Conservation (phyloP, 306 rosid genomes). For the apple (Malus domestica) region DNA sequence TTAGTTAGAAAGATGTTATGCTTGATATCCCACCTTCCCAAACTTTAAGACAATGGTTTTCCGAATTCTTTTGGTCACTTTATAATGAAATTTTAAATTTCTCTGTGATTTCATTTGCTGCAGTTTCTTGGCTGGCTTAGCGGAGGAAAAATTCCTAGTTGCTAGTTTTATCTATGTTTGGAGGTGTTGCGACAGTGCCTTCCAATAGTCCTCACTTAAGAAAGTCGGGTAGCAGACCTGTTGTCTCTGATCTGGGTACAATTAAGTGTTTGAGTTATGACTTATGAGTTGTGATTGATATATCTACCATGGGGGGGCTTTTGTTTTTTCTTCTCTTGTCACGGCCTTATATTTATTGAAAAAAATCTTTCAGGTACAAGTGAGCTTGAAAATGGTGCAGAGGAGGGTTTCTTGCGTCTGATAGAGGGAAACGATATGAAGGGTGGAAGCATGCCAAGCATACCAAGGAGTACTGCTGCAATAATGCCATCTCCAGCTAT, state of each 20-base stretch:
- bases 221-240: constrained; percentile 90
- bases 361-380: constrained; percentile 32
- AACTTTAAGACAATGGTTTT: background rate
- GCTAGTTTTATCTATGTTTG: constrained; percentile 69
- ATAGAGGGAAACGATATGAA: constrained; percentile 43
- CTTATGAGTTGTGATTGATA: background rate
- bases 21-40: background rate
- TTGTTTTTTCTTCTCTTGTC: background rate
- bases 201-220: constrained; percentile 83
- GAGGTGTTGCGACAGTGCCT: constrained; percentile 50
- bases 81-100: background rate
- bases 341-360: constrained; percentile 11
- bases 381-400: constrained; percentile 67
- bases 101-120: constrained; percentile 19
- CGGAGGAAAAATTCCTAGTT: constrained; percentile 24
- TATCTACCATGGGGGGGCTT: background rate
- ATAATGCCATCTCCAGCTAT: constrained; percentile 82
- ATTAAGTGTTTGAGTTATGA: constrained; percentile 9
- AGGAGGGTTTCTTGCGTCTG: constrained; percentile 47
- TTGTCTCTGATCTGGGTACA: constrained; percentile 76
- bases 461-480: constrained; percentile 33
- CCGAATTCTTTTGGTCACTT: background rate
- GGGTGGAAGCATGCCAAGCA: constrained; percentile 28
- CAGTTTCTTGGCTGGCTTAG: constrained; percentile 26
- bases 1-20: background rate